Conservation (phyloP, 1,139 yeast species). For the Blastobotrys apis region DNA sequence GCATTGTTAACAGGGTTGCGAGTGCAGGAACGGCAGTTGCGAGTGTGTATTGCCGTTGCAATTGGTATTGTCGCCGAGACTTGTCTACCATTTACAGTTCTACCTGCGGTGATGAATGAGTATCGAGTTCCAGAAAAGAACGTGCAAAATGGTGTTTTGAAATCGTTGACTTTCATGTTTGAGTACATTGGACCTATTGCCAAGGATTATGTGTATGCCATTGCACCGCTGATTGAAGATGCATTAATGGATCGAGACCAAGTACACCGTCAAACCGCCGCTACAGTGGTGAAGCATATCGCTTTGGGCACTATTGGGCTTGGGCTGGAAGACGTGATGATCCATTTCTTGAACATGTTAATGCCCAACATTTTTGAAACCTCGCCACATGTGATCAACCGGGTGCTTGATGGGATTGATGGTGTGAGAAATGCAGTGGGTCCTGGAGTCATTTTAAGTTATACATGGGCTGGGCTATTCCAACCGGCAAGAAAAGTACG, state of each 20-base stretch:
- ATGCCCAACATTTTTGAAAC: constrained; percentile 87
- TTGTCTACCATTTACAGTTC: constrained; percentile 87
- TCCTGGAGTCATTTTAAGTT: constrained; percentile 66
- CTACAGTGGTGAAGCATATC: constrained; percentile 78
- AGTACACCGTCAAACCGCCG: constrained; percentile 94
- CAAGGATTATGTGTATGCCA: constrained; percentile 75
- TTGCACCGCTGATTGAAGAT: constrained; percentile 79
- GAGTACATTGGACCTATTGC: constrained; percentile 87
- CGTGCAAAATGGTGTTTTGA: constrained; percentile 92
- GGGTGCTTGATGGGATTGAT: constrained; percentile 79
- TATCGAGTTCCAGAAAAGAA: constrained; percentile 88
- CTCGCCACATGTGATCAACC: constrained; percentile 86
- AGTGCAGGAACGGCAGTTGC: constrained; percentile 91
- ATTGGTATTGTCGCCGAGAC: constrained; percentile 95
- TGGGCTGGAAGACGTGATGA: constrained; percentile 69
- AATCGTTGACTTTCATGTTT: constrained; percentile 87
- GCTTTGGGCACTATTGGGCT: constrained; percentile 75
- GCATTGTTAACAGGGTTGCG: constrained; percentile 78
- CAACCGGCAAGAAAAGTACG: constrained; percentile 93
- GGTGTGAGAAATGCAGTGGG: constrained; percentile 73
- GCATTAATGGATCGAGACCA: constrained; percentile 88
- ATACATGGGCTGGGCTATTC: constrained; percentile 82
- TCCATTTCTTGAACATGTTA: constrained; percentile 69
- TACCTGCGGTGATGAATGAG: constrained; percentile 97
- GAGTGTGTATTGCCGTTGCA: constrained; percentile 98